These are phyloP conservation scores for Cicer cuneatum DNA, from an alignment of 306 rosid genomes.

Conservation along the genomic window DNA sequence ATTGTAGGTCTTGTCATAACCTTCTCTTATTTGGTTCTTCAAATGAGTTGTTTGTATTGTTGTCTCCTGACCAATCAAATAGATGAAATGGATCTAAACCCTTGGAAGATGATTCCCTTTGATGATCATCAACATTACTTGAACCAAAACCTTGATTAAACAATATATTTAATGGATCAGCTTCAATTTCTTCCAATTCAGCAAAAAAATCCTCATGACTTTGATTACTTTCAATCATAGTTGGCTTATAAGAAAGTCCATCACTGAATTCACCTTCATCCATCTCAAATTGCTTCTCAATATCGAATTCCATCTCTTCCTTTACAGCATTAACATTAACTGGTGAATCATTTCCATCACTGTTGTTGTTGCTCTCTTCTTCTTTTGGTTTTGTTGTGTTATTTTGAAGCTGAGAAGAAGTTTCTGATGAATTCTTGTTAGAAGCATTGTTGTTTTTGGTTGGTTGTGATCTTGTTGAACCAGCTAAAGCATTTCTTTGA, in stretches of 20 bases:
- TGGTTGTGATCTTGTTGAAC: slow-evolving; percentile 77
- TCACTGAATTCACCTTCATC: slow-evolving; percentile 60
- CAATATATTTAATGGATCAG: slow-evolving; percentile 67
- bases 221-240: slow-evolving; percentile 36
- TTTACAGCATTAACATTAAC: slow-evolving; percentile 46
- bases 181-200: slow-evolving; percentile 73
- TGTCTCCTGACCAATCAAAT: slow-evolving; percentile 68
- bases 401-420: slow-evolving; percentile 36
- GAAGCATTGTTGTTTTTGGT: slow-evolving; percentile 54
- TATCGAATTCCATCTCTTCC: slow-evolving; percentile 63
- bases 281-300: slow-evolving; percentile 54
- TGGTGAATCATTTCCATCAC: slow-evolving; percentile 45
- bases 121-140: slow-evolving; percentile 35
- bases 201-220: slow-evolving; percentile 70
- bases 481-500: slow-evolving; percentile 90
- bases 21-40: slow-evolving; percentile 57
- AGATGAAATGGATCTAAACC: slow-evolving; percentile 72
- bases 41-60: slow-evolving; percentile 40
- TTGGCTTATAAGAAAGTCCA: slow-evolving; percentile 15
- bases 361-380: slow-evolving; percentile 49
- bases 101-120: slow-evolving; percentile 46
- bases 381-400: slow-evolving; percentile 53
- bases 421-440: slow-evolving; percentile 40
- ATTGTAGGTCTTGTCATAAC: slow-evolving; percentile 51
- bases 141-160: slow-evolving; percentile 61